Evolutionary conservation across 768 basidiomycete genomes (phyloP), one percentile per base, ranked within the genome.

Genomic region (Leccinum imitatum): DNA sequence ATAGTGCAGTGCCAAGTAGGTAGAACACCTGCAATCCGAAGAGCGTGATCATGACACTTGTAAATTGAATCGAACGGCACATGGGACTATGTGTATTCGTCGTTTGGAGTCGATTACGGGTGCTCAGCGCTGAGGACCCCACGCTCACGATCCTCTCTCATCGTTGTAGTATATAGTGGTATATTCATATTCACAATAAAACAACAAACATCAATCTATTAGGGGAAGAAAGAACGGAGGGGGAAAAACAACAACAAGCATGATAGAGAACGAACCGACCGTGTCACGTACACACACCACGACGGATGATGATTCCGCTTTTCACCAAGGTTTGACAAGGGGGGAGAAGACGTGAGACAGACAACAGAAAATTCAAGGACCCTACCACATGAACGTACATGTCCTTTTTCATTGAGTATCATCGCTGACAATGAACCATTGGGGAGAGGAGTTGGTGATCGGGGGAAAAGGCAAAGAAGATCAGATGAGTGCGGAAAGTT

Each of bases 261-360:
- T 44, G 53, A 57, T 41, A 57, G 53, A 63, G 55, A 65, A 69
- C 25, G 63, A 63, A 75, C 73, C 72, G 59, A 75, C 73, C 72
- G 72, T 73, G 66, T 65, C 64, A 73, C 65, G n/a, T 46, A 73
- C 53, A 62, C 56, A 59, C 39, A 55, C 23, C 23, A 48, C 21
- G 14, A 35, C 19, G 44, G 35, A 59, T 53, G 59, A 58, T 37
- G 59, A 50, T 54, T 51, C 57, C 63, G 58, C 63, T 66, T 67
- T 25, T 59, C 70, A 73, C 58, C 63, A 61, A 46, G 44, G 10
- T 44, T 62, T 57, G 63, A 67, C 59, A 47, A 61, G 52, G 54
- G 52, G 60, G 51, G 46, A 47, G 56, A 61, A 59, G 41, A 56
- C 35, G 65, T 62, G 67, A 73, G 66, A 65, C 27, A 60, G 63